Conservation (phyloP, 805 yeast genomes). For the Wickerhamiella lipophila region DNA sequence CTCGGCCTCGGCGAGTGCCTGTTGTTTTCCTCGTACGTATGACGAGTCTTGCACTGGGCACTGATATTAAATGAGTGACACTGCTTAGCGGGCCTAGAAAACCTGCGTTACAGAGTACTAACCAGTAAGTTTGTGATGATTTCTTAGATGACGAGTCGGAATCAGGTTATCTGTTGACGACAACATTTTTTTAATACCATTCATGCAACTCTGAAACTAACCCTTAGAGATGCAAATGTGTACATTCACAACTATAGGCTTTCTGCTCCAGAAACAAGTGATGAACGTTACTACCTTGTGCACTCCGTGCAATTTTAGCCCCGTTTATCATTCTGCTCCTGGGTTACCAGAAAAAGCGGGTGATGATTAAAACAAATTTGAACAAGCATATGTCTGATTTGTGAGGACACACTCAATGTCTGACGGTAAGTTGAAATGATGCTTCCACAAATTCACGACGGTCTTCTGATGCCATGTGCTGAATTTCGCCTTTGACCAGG, state of each 20-base stretch:
- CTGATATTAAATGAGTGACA: constrained; percentile 88
- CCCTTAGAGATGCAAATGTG: neutral
- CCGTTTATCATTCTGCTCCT: neutral
- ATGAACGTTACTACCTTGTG: neutral
- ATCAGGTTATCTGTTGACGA: constrained; percentile 92
- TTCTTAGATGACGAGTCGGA: constrained; percentile 97
- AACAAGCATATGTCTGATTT: constrained; percentile 99
- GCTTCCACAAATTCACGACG: constrained; percentile 58
- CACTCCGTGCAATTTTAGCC: neutral
- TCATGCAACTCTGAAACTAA: constrained; percentile 75
- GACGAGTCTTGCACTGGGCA: constrained; percentile 99
- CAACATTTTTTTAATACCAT: constrained; percentile 62
- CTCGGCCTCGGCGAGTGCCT: neutral
- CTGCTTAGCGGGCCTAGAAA: constrained; percentile 96
- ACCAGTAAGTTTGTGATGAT: constrained; percentile 35
- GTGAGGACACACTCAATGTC: constrained; percentile 54
- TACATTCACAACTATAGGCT: neutral
- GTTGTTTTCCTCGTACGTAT: constrained; percentile 23
- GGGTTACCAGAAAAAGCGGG: constrained; percentile 17
- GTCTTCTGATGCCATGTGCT: constrained; percentile 56
- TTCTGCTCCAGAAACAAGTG: neutral
- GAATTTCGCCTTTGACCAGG: constrained; percentile 77
- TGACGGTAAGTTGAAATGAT: constrained; percentile 41
- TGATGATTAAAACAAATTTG: constrained; percentile 46
- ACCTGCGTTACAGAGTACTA: constrained; percentile 74